Percentiles rank a stretch among this genome's conserved stretches.
Conservation (phyloP, 257 asterid species). For the Orobanche coerulescens region DNA sequence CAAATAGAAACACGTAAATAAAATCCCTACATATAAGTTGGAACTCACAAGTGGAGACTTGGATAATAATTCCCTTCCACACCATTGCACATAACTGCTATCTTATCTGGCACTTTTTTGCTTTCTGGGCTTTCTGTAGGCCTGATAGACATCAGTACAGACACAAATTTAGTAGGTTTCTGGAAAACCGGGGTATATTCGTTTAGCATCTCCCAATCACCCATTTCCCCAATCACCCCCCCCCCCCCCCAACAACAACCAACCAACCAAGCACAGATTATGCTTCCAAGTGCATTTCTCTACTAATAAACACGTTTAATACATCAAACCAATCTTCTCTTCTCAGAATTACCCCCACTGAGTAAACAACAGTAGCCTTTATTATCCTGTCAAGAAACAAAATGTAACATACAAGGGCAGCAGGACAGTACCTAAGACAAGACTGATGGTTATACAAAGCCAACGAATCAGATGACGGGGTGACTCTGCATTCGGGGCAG, state of each 20-base stretch:
- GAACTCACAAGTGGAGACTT: constrained; percentile 73
- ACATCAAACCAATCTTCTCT: too few relatives aligned
- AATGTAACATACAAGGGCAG: constrained; percentile 14
- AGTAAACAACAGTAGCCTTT: too few relatives aligned
- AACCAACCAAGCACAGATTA: too few relatives aligned
- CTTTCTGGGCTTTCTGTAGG: constrained; percentile 36
- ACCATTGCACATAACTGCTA: constrained; percentile 70
- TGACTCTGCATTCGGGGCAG: constrained; percentile 80
- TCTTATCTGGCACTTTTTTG: constrained; percentile 43
- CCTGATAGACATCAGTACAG: constrained; percentile 33
- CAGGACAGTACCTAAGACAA: constrained; percentile 38
- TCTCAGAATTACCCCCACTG: too few relatives aligned
- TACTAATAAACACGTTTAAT: too few relatives aligned
- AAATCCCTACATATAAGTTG: not conserved
- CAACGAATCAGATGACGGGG: constrained; percentile 30
- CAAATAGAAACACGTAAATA: too few relatives aligned
- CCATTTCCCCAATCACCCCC: too few relatives aligned
- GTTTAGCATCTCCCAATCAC: too few relatives aligned
- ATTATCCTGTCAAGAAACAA: not conserved
- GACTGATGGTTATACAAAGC: constrained; percentile 29
- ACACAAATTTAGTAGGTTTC: constrained; percentile 13
- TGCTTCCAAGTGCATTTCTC: too few relatives aligned
- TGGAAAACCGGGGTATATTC: not conserved
- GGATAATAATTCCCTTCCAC: constrained; percentile 69
- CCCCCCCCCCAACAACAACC: too few relatives aligned